Evolutionary conservation across 352 stramenopile genomes (phyloP).

Genomic region (Pythium rhizo-oryzae): DNA sequence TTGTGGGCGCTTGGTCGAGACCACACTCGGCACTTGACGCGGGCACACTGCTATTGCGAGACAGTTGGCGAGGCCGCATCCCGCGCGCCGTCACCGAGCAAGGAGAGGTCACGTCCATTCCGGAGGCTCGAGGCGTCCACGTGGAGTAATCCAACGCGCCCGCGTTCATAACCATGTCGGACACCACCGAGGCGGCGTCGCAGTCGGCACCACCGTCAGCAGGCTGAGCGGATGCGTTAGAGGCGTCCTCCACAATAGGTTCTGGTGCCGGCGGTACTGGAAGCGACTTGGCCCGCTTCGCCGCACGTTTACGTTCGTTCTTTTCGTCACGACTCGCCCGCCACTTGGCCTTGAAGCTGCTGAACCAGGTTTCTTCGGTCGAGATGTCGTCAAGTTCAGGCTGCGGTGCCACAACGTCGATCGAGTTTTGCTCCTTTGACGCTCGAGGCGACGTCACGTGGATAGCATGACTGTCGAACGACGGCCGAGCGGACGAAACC

Average conservation of each 20-base stretch:
- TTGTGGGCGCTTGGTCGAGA: not conserved
- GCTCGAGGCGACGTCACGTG: not conserved
- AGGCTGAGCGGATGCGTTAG: not conserved
- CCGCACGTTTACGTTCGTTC: not conserved
- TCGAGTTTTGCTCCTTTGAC: not conserved
- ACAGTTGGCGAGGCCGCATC: not conserved
- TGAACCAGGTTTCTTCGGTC: slow-evolving; percentile 4
- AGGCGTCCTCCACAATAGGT: not conserved
- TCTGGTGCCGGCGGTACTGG: not conserved
- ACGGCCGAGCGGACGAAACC: not conserved
- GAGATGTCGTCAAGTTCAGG: not conserved
- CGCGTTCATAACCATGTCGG: slow-evolving; percentile 3
- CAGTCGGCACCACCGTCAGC: not conserved
- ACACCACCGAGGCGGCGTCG: slow-evolving; percentile 3
- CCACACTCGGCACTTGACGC: not conserved
- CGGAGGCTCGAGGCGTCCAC: slow-evolving; percentile 1
- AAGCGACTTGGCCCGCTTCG: not conserved
- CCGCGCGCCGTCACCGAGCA: slow-evolving; percentile 1
- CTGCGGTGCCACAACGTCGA: not conserved
- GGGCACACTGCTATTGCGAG: not conserved
- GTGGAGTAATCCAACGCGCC: not conserved
- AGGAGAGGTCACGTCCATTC: slow-evolving; percentile 5
- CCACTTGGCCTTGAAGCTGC: slow-evolving; percentile 12
- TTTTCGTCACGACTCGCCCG: slow-evolving; percentile 4
- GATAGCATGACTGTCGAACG: not conserved